Evolutionary conservation across 306 rosid species (phyloP).

Genomic region (Vigna angularis): DNA sequence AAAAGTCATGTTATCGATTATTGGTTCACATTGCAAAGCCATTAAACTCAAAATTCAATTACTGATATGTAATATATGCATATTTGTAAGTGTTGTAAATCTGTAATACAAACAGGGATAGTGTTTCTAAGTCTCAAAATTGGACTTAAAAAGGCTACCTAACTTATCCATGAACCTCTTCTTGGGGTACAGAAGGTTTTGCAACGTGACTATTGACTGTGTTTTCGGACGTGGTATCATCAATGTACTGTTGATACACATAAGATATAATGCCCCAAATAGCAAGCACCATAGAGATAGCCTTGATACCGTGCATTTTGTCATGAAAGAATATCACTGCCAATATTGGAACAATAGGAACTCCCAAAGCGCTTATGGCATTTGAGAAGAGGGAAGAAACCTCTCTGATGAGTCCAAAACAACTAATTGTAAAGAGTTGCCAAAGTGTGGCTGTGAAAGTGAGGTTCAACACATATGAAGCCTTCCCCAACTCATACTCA

Average conservation of each 20-base stretch:
- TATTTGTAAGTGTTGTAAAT: neutral
- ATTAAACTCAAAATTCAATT: neutral
- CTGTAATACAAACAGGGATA: neutral
- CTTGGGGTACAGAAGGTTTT: constrained; percentile 7
- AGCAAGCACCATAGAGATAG: constrained; percentile 48
- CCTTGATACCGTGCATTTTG: constrained; percentile 46
- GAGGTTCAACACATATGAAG: constrained; percentile 37
- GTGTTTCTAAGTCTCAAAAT: neutral
- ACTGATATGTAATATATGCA: neutral
- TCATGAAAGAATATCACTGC: constrained; percentile 47
- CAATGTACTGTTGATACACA: constrained; percentile 47
- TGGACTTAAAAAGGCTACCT: constrained; percentile 2
- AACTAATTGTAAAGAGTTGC: constrained; percentile 42
- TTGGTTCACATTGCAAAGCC: no score
- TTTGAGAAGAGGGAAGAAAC: constrained; percentile 46
- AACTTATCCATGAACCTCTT: constrained; percentile 23
- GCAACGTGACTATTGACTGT: neutral
- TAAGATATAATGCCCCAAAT: constrained; percentile 47
- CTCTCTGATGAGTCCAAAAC: constrained; percentile 45
- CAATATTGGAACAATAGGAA: constrained; percentile 46
- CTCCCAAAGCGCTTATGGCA: constrained; percentile 43
- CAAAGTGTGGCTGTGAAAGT: constrained; percentile 38
- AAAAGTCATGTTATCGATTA: no score
- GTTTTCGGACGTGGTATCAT: constrained; percentile 31
- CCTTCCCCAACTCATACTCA: constrained; percentile 44